Percentiles rank a stretch among this genome's conserved stretches.
These are phyloP conservation scores for Arachnopeziza araneosa DNA, from an alignment of 2,329 filamentous ascomycete genomes.

Conservation along the genomic window DNA sequence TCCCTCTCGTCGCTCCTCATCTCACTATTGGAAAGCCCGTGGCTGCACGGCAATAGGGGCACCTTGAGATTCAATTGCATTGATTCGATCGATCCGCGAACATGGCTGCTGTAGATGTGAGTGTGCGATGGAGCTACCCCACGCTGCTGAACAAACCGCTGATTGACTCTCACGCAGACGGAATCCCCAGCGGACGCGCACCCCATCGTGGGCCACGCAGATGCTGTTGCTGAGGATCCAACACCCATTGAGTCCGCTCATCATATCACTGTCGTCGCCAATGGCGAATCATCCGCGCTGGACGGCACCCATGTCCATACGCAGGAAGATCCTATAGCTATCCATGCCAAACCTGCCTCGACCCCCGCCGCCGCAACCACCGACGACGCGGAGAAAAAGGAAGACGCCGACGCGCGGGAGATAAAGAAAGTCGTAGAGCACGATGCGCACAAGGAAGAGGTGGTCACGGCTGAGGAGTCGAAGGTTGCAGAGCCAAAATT, in stretches of 20 bases:
- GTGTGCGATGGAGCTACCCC: background rate
- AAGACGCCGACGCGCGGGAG: background rate
- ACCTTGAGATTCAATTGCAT: background rate
- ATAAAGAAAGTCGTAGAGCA: background rate
- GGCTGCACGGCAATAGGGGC: background rate
- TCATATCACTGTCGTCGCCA: background rate
- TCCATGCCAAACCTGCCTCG: background rate
- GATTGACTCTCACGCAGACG: background rate
- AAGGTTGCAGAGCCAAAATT: background rate
- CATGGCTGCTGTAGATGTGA: background rate
- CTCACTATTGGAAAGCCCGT: background rate
- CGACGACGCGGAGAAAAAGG: background rate
- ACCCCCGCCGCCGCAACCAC: background rate
- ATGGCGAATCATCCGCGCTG: background rate
- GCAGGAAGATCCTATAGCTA: background rate
- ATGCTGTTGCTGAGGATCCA: background rate
- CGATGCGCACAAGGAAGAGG: background rate
- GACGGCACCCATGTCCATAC: background rate
- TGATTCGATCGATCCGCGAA: background rate
- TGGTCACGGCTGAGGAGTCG: background rate
- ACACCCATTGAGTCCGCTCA: background rate
- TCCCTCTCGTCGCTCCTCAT: background rate
- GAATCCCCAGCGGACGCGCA: background rate
- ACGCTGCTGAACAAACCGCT: too few relatives aligned
- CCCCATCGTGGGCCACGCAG: background rate